Percentiles rank a stretch among this genome's conserved stretches.
These are phyloP conservation scores for Trichoderma sp. DNA, from an alignment of 2,329 filamentous ascomycete genomes.

Conservation along the genomic window DNA sequence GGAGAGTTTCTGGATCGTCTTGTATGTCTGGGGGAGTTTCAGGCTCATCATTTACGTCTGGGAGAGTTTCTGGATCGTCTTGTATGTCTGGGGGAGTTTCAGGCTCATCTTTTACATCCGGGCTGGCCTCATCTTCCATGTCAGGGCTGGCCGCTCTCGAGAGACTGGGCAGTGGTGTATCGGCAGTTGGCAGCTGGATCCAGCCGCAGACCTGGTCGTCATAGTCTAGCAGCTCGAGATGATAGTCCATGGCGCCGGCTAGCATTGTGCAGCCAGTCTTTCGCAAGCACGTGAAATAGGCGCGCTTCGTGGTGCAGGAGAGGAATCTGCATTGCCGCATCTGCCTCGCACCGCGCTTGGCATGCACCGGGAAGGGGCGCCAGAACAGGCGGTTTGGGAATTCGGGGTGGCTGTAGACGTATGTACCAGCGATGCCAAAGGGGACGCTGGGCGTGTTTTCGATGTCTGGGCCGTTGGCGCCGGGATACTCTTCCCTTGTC, in stretches of 20 bases:
- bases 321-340: background rate
- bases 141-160: background rate
- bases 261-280: background rate
- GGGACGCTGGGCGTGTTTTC: background rate
- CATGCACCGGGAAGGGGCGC: background rate
- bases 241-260: background rate
- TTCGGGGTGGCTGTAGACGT: background rate
- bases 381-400: background rate
- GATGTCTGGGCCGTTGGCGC: background rate
- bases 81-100: background rate
- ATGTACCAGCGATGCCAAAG: background rate
- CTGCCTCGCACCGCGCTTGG: background rate
- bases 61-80: too few species aligned
- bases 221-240: background rate
- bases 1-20: too few species aligned
- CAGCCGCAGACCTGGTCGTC: background rate
- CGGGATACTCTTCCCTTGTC: background rate
- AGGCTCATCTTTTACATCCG: background rate
- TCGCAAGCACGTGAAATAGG: background rate
- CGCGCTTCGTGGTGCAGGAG: background rate
- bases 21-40: background rate
- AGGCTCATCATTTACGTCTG: background rate
- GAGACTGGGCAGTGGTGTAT: background rate
- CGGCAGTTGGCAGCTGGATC: background rate
- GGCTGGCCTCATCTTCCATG: background rate